Evolutionary conservation across 2,329 filamentous ascomycete genomes (phyloP), one percentile per base, ranked within the genome.

Genomic region (Colletotrichum sp.): DNA sequence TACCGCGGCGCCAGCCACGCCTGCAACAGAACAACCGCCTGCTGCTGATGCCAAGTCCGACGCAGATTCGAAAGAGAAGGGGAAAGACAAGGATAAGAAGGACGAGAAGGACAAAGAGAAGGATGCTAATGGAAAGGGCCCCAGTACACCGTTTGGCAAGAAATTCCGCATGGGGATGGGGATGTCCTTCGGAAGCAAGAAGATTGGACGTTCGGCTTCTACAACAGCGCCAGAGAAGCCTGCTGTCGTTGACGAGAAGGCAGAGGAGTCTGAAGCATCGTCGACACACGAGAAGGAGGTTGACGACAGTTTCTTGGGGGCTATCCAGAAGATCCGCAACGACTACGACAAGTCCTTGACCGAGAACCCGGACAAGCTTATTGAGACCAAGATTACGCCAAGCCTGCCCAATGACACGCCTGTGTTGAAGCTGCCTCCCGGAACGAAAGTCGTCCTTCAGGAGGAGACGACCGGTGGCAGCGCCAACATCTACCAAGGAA

Each of bases 401-500:
- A 94, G 93, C 81, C 82, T 94, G 55, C 89, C 93, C 2, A 92
- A 89, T 76, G 95, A 97, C 77, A 95, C 94, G 2, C 95, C 95
- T 0, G 91, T 95, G 9, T 85, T 97, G 48, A 95, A 94, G 80
- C 90, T 94, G 6, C 94, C 95, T 2, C 84, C 89, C 2, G 91
- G 89, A 55, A 94, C 92, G 34, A 92, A 91, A 78, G 89, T 94
- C 61, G 92, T 94, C 69, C 91, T 94, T 64, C 92, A 94, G 79
- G 92, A 94, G 80, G 92, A 94, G 82, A 93, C 91, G 3, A 89
- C 88, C 8, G 92, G 92, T 52, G 92, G 92, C 68, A 93, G 90
- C 73, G 95, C 95, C 32, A 97, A 98, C 86, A 87, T 98, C 13
- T 99, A 98, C 82, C 91, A 97, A 80, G 96, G 97, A 32, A 98